phyloP scores from a whole-genome alignment of 331 rosid genomes.

The Prunus yedoensis region DNA sequence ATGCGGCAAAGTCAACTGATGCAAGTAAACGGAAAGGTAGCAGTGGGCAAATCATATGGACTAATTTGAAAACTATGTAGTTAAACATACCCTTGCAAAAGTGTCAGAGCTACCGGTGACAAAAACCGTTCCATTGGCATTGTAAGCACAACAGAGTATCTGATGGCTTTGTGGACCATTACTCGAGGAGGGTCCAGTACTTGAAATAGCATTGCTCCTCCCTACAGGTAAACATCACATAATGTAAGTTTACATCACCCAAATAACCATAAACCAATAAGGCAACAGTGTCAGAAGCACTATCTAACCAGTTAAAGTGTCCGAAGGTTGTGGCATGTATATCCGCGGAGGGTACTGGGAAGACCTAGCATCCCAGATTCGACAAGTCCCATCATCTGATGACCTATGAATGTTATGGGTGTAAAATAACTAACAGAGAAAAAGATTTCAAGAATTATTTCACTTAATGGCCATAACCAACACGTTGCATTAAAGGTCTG shows the following conservation, averaged over 20 bases:
- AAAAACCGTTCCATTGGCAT: conserved; percentile 86
- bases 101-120: conserved; percentile 95
- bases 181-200: conserved; percentile 58
- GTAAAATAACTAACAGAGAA: conserved; percentile 13
- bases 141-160: conserved; percentile 88
- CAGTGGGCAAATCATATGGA: conserved; percentile 22
- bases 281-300: conserved; percentile 24
- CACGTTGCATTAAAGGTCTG: conserved; percentile 1
- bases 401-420: conserved; percentile 45
- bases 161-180: conserved; percentile 61
- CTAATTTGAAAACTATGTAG: conserved; percentile 20
- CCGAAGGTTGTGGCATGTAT: conserved; percentile 68
- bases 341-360: conserved; percentile 61
- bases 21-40: conserved; percentile 23
- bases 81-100: conserved; percentile 67
- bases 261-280: conserved; percentile 3
- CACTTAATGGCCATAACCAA: conserved; percentile 3
- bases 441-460: background rate
- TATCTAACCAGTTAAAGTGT: conserved; percentile 60
- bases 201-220: conserved; percentile 53
- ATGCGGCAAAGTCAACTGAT: conserved; percentile 17
- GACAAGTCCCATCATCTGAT: conserved; percentile 92
- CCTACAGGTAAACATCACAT: conserved; percentile 50
- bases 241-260: conserved; percentile 12
- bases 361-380: conserved; percentile 87